phyloP scores from a whole-genome alignment of 108 stramenopile genomes.

The Aurantiochytrium sp. region DNA sequence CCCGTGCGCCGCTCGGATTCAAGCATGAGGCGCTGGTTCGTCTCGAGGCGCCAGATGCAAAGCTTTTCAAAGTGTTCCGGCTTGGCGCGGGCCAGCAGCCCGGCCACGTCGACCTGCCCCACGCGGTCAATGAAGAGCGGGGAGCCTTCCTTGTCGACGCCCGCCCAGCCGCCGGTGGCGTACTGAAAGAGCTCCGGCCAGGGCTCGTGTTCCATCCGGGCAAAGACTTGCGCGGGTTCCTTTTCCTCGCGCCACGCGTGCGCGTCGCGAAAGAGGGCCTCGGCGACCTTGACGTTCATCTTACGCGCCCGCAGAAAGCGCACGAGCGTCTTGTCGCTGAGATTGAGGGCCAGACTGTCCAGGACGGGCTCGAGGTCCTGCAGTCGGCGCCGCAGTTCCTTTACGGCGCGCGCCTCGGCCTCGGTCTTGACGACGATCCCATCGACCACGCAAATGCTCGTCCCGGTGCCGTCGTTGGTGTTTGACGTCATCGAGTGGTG shows the following conservation, averaged over 20 bases:
- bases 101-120: constrained; percentile 6
- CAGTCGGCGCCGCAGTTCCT: neutral
- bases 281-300: neutral
- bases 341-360: neutral
- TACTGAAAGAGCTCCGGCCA: neutral
- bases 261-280: neutral
- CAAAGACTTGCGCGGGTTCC: neutral
- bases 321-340: neutral
- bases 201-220: neutral
- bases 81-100: neutral
- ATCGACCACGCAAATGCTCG: neutral
- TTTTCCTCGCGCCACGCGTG: neutral
- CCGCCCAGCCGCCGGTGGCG: neutral
- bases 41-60: neutral
- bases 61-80: neutral
- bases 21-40: neutral
- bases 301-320: neutral
- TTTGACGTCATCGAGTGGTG: too few species aligned
- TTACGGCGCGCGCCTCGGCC: neutral
- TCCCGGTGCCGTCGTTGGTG: too few species aligned
- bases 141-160: neutral
- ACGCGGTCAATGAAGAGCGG: neutral
- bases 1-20: neutral
- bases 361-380: neutral
- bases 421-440: neutral